Evolutionary conservation across 164 flowering plant genomes (phyloP).

Genomic region (Cinnamomum chago): DNA sequence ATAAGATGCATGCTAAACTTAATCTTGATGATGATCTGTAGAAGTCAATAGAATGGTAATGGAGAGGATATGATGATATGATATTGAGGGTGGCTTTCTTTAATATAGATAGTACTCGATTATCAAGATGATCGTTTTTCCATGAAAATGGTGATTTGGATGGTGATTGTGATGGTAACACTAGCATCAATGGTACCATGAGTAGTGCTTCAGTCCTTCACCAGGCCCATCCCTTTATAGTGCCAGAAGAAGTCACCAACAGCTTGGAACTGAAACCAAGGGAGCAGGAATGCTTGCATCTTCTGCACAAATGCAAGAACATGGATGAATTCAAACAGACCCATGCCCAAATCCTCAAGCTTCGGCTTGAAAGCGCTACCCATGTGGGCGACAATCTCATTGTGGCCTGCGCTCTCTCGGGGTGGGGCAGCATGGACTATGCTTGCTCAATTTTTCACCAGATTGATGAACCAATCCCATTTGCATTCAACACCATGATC

Average conservation of each 20-base stretch:
- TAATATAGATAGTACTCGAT: neutral
- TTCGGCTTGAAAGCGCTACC: constrained; percentile 39
- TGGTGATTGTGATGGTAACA: neutral
- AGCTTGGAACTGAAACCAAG: constrained; percentile 26
- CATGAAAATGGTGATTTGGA: neutral
- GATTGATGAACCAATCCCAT: constrained; percentile 55
- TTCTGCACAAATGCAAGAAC: constrained; percentile 58
- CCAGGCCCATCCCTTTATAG: constrained; percentile 28
- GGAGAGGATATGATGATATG: neutral
- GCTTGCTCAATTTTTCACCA: constrained; percentile 65
- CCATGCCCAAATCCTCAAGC: constrained; percentile 59
- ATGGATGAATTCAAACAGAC: constrained; percentile 62
- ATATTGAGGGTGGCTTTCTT: neutral
- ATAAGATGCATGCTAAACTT: neutral
- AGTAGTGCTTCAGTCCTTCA: constrained; percentile 50
- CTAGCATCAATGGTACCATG: constrained; percentile 34
- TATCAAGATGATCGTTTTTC: neutral
- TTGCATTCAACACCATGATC: constrained; percentile 63
- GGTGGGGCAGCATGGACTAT: constrained; percentile 82
- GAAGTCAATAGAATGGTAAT: neutral
- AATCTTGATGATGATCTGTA: neutral
- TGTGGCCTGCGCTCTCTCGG: constrained; percentile 56
- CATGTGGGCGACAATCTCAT: constrained; percentile 48
- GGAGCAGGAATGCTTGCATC: constrained; percentile 48
- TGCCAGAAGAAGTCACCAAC: constrained; percentile 22